phyloP scores from a whole-genome alignment of 805 yeast genomes.

The Tetrapisispora arboricola region DNA sequence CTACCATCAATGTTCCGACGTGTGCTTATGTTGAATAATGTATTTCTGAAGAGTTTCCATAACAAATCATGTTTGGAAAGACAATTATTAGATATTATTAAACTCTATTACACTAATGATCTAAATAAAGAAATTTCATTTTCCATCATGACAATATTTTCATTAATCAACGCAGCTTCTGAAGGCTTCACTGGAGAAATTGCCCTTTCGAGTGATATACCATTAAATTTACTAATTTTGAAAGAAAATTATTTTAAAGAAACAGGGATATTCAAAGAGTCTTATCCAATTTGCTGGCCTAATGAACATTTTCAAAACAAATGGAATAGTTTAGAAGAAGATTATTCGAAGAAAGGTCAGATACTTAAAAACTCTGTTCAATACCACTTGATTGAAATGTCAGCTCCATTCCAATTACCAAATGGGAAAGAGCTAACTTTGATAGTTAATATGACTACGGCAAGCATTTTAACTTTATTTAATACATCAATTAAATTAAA shows the following conservation, averaged over 20 bases:
- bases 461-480: neutral
- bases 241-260: neutral
- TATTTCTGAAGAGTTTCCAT: neutral
- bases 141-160: neutral
- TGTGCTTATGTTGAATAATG: neutral
- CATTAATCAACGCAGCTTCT: neutral
- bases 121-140: neutral
- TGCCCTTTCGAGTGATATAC: too few species aligned
- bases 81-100: neutral
- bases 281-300: slow-evolving; percentile 1
- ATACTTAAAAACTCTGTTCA: neutral
- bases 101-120: neutral
- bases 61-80: neutral
- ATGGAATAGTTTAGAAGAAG: neutral
- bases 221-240: neutral
- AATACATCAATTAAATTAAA: neutral
- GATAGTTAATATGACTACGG: neutral
- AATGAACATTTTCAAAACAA: neutral
- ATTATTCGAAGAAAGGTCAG: neutral
- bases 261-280: neutral
- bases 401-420: neutral
- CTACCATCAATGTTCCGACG: slow-evolving; percentile 1
- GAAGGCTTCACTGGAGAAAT: neutral
- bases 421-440: neutral
- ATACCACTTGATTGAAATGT: slow-evolving; percentile 1